Conservation (phyloP, 441 rosid species). For the Rhodomyrtus psidioides region DNA sequence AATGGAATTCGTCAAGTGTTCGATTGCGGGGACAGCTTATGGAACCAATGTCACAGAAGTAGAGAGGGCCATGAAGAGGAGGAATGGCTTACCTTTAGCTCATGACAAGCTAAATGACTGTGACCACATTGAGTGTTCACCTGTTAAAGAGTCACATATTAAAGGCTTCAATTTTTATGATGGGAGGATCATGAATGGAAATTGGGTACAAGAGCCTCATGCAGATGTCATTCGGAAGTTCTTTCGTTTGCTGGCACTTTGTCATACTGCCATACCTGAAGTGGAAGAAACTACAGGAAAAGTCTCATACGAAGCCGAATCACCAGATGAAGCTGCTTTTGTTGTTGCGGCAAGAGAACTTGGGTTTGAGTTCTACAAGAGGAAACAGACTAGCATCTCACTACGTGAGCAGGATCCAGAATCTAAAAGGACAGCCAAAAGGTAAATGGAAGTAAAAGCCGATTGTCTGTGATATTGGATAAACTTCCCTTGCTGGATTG, state of each 20-base stretch:
- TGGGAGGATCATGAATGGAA: background rate
- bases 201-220: background rate
- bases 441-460: background rate
- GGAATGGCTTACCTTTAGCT: background rate
- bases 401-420: background rate
- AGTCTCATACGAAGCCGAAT: background rate
- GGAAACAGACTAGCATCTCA: background rate
- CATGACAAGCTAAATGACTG: background rate
- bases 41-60: background rate
- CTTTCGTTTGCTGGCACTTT: background rate
- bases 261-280: background rate
- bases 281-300: background rate
- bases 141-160: background rate
- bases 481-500: background rate
- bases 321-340: slow-evolving; percentile 1
- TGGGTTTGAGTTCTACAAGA: background rate
- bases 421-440: background rate
- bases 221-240: background rate
- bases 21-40: background rate
- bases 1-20: background rate
- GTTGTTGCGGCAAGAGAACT: background rate
- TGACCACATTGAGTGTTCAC: background rate
- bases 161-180: slow-evolving; percentile 1
- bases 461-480: background rate
- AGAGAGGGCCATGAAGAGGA: background rate